Conservation (phyloP, 305 asterid species). For the Fraxinus angustifolia region DNA sequence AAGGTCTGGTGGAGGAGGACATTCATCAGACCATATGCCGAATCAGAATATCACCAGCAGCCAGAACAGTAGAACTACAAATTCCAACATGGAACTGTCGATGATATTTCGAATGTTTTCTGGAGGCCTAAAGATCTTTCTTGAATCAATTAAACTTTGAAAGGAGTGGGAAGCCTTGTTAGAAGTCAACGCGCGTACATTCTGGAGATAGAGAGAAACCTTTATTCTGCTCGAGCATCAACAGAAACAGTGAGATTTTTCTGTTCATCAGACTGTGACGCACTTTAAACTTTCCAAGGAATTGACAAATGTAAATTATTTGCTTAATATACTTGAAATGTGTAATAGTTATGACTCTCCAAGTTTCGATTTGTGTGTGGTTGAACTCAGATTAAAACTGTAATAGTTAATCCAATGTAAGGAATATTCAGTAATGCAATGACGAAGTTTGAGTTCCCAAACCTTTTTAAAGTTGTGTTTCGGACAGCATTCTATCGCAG, state of each 20-base stretch:
- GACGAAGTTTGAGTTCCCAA: neutral
- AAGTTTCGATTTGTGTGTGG: neutral
- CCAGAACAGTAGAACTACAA: constrained; percentile 4
- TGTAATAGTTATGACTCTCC: neutral
- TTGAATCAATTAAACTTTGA: neutral
- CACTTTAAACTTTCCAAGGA: neutral
- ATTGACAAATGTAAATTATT: constrained; percentile 17
- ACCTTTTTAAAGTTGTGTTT: neutral
- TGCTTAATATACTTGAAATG: neutral
- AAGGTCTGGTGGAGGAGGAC: constrained; percentile 99
- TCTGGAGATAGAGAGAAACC: neutral
- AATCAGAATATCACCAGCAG: constrained; percentile 32
- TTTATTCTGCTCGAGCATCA: neutral
- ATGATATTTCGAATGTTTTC: neutral
- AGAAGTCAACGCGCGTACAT: neutral
- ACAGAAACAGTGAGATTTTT: neutral
- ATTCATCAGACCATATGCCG: constrained; percentile 63
- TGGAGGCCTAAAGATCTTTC: neutral
- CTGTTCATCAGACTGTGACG: neutral
- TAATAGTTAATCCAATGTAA: neutral
- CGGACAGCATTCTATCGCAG: neutral
- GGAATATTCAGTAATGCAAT: neutral
- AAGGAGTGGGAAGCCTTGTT: neutral
- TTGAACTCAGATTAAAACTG: neutral
- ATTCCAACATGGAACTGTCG: neutral